phyloP scores from a whole-genome alignment of 1,139 yeast genomes.

The Candida dubliniensis region DNA sequence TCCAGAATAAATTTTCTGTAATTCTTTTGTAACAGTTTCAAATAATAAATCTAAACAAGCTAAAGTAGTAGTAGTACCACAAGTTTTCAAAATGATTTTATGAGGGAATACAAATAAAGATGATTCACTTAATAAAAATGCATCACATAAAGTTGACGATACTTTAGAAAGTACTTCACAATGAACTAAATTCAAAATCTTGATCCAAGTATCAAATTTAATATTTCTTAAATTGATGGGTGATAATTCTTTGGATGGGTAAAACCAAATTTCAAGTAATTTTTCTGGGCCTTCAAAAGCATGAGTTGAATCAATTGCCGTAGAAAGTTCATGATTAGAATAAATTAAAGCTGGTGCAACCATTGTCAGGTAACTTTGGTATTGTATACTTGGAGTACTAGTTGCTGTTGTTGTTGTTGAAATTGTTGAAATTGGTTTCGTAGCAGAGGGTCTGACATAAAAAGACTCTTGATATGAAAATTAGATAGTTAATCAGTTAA shows the following conservation, averaged over 20 bases:
- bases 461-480: not conserved
- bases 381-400: not conserved
- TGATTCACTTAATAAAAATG: constrained; percentile 86
- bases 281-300: constrained; percentile 99
- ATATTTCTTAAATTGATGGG: constrained; percentile 55
- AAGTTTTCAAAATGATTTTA: constrained; percentile 84
- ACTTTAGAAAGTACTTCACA: constrained; percentile 86
- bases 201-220: constrained; percentile 67
- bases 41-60: constrained; percentile 71
- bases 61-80: constrained; percentile 93
- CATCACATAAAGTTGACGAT: constrained; percentile 60
- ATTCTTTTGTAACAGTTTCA: constrained; percentile 37
- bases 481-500: not conserved
- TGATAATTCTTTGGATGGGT: constrained; percentile 31
- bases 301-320: constrained; percentile 76
- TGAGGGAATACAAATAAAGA: constrained; percentile 87
- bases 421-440: not conserved
- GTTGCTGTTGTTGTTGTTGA: not conserved
- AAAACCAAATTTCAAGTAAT: constrained; percentile 84
- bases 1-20: no score
- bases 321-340: constrained; percentile 77
- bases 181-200: constrained; percentile 74
- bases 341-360: constrained; percentile 50
- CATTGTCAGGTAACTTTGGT: constrained; percentile 21
- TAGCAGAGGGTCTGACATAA: not conserved